Conservation (phyloP, 495 filamentous ascomycete genomes). For the Wilcoxina mikolae region DNA sequence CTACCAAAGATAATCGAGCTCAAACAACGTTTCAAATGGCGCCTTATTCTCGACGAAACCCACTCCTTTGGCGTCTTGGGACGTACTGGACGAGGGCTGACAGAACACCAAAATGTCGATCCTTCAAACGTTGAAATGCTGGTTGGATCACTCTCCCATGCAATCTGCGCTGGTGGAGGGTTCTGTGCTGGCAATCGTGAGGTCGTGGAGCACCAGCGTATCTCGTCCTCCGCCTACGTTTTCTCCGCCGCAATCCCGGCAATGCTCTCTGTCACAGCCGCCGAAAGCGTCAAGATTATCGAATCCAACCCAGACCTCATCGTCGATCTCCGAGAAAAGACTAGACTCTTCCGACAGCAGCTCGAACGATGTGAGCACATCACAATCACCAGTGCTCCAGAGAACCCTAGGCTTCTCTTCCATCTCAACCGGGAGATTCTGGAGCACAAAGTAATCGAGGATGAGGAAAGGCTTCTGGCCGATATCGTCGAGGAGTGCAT, state of each 20-base stretch:
- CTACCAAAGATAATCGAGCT: conserved; percentile 79
- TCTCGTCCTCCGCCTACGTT: conserved; percentile 77
- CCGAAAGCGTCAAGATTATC: conserved; percentile 68
- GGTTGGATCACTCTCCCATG: conserved; percentile 77
- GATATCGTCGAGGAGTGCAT: conserved; percentile 85
- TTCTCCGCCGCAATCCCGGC: conserved; percentile 90
- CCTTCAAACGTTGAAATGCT: conserved; percentile 86
- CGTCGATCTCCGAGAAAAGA: conserved; percentile 61
- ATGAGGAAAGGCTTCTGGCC: conserved; percentile 74
- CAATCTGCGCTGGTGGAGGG: conserved; percentile 80
- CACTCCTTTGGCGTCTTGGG: conserved; percentile 93
- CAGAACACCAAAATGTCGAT: conserved; percentile 92
- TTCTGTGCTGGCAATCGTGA: conserved; percentile 86
- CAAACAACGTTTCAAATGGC: conserved; percentile 90
- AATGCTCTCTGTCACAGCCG: conserved; percentile 84
- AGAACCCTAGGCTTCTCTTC: conserved; percentile 77
- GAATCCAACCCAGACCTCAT: conserved; percentile 71
- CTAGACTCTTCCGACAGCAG: conserved; percentile 65
- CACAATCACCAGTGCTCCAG: conserved; percentile 57
- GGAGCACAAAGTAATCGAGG: conserved; percentile 48
- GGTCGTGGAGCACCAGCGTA: conserved; percentile 88
- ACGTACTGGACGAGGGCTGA: conserved; percentile 75
- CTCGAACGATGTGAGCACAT: conserved; percentile 93
- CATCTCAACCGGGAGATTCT: conserved; percentile 75
- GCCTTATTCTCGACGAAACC: conserved; percentile 90